Evolutionary conservation across 2,329 filamentous ascomycete genomes (phyloP), one percentile per base, ranked within the genome.

Genomic region (Fusarium sp.): DNA sequence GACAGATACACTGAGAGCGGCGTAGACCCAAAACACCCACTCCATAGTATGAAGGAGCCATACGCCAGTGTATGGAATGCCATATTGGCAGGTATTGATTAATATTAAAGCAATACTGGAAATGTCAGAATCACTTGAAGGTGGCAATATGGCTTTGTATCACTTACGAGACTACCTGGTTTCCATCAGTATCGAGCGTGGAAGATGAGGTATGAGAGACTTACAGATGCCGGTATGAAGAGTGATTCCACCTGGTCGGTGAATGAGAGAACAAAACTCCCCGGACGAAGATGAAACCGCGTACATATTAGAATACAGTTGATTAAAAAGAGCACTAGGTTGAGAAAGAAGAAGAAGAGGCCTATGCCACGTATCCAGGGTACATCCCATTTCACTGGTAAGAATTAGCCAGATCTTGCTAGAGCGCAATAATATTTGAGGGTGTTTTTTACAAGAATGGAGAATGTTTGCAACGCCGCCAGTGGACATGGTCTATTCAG

Each of bases 31-130:
- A 77, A 92, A 96, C 45, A 94, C 72, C 22, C 91, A 82, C 47
- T 88, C 83, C 83, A 94, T 90, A 4, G 79, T 79, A 21, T 74
- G 77, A 31, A 85, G 78, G 9, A 92, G 84, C 90, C 90, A 96
- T 6, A 80, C 76, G 0, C 88, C 91, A 6, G 84, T 84, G 54
- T 85, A 79, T n/a, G 85, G 83, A 7, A 89, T 82, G 1, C 92
- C 93, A 76, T 94, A 96, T 75, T 96, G 89, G 42, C 90, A 91
- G 31, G 92, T 88, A 69, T 94, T 95, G 73, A 93, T 93, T 70
- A 94, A 82, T 31, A 94, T 88, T 40, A 93, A 93, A 22, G 91
- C 92, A 64, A 92, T 85, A 17, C 91, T 93, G 59, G 19, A 9
- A 31, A 8, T 14, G 61, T 71, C 19, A 64, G 57, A 44, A 13